phyloP scores from a whole-genome alignment of 2,329 filamentous ascomycete species.

The Monosporascus sp. region DNA sequence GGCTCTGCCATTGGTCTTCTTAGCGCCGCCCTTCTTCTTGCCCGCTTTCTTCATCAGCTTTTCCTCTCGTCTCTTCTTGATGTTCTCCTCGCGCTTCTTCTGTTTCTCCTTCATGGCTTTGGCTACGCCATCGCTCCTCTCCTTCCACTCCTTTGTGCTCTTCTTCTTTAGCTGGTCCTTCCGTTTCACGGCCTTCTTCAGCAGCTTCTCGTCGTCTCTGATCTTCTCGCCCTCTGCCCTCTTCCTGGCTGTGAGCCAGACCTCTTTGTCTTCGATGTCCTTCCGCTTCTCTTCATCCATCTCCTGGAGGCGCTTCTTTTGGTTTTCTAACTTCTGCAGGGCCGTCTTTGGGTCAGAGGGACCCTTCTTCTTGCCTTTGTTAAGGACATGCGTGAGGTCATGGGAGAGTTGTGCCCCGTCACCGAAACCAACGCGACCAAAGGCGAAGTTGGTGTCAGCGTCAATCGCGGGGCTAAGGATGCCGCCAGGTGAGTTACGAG shows the following conservation, averaged over 20 bases:
- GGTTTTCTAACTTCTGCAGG: slow-evolving; percentile 79
- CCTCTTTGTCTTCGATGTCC: slow-evolving; percentile 88
- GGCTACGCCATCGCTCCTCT: slow-evolving; percentile 66
- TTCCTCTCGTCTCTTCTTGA: slow-evolving; percentile 69
- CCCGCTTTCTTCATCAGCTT: slow-evolving; percentile 57
- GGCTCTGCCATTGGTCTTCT: slow-evolving; percentile 44
- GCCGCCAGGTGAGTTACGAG: slow-evolving; percentile 54
- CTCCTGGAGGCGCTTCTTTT: slow-evolving; percentile 71
- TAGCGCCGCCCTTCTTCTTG: slow-evolving; percentile 45
- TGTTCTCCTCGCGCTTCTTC: slow-evolving; percentile 76
- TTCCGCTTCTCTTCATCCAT: slow-evolving; percentile 77
- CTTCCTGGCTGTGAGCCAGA: slow-evolving; percentile 88
- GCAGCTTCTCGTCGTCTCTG: slow-evolving; percentile 74
- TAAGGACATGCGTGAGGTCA: slow-evolving; percentile 57
- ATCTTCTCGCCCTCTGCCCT: slow-evolving; percentile 86
- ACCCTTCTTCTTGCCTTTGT: slow-evolving; percentile 71
- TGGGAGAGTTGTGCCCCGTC: slow-evolving; percentile 79
- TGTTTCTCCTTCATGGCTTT: slow-evolving; percentile 75
- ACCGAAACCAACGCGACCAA: slow-evolving; percentile 84
- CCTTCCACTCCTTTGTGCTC: slow-evolving; percentile 83
- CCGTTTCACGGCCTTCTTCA: slow-evolving; percentile 93
- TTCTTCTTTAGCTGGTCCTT: slow-evolving; percentile 88
- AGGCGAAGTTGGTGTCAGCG: slow-evolving; percentile 69
- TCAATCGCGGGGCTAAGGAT: slow-evolving; percentile 53
- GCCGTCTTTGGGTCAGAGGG: slow-evolving; percentile 81